These are phyloP conservation scores for Lasiodiplodia gonubiensis DNA, from an alignment of 2,329 filamentous ascomycete genomes.

Conservation along the genomic window DNA sequence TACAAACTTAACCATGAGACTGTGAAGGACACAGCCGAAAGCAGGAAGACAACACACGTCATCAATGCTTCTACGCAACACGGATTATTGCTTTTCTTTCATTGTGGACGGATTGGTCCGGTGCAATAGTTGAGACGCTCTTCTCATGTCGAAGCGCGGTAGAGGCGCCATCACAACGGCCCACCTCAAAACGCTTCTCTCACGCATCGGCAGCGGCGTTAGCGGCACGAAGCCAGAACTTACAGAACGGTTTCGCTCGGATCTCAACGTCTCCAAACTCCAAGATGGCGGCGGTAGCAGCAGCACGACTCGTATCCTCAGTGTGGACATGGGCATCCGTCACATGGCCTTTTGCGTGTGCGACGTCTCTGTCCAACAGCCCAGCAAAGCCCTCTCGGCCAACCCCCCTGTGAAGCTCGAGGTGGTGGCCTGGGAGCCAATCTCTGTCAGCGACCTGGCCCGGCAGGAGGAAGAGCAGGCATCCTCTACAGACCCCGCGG, in stretches of 20 bases:
- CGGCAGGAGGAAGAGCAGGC: conserved; percentile 7
- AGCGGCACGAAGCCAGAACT: conserved; percentile 66
- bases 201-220: conserved; percentile 63
- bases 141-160: conserved; percentile 8
- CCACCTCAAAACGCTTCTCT: conserved; percentile 65
- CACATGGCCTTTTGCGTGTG: conserved; percentile 79
- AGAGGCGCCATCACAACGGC: conserved; percentile 52
- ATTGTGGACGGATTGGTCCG: neutral
- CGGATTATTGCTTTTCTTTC: neutral
- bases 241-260: conserved; percentile 55
- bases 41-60: neutral
- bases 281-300: neutral
- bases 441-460: conserved; percentile 21
- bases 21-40: neutral
- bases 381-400: neutral
- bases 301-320: conserved; percentile 62
- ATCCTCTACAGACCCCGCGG: neutral
- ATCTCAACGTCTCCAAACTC: conserved; percentile 35
- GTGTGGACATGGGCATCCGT: conserved; percentile 83
- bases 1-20: neutral
- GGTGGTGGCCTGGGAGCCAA: conserved; percentile 25
- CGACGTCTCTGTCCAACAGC: conserved; percentile 36
- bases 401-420: conserved; percentile 4
- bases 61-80: neutral
- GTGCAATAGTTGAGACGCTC: neutral